Percentiles rank a stretch among this genome's conserved stretches.
Conservation (phyloP, 331 rosid genomes). For the Pyracantha coccinea region DNA sequence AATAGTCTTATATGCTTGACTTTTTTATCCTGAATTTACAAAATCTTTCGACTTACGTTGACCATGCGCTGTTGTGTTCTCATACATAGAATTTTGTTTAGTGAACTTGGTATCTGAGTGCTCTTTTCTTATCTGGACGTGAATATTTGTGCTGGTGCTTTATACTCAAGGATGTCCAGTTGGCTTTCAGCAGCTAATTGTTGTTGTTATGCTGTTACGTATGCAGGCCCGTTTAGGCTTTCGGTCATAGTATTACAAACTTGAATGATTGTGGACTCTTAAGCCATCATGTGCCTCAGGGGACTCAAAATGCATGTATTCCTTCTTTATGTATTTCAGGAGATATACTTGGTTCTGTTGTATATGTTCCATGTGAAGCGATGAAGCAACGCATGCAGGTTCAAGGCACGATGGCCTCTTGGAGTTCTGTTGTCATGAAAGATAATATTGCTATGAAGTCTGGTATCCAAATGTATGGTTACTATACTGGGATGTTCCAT, state of each 20-base stretch:
- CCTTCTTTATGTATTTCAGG: constrained; percentile 44
- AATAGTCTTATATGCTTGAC: neutral
- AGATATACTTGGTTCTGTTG: constrained; percentile 87
- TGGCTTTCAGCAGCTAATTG: neutral
- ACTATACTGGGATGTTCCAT: constrained; percentile 78
- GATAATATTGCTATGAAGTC: constrained; percentile 40
- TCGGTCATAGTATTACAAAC: neutral
- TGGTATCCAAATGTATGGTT: constrained; percentile 49
- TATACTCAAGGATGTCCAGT: neutral
- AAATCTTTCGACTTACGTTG: neutral
- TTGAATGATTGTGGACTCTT: neutral
- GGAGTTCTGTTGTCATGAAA: constrained; percentile 52
- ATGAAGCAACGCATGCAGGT: constrained; percentile 94
- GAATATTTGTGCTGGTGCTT: constrained; percentile 9
- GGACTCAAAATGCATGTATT: constrained; percentile 14
- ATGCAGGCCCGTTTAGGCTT: neutral
- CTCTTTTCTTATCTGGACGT: neutral
- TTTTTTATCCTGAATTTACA: neutral
- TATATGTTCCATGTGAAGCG: constrained; percentile 94
- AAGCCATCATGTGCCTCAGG: constrained; percentile 14
- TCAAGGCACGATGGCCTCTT: constrained; percentile 71
- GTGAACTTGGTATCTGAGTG: neutral
- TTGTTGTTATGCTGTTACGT: neutral
- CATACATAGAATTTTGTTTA: neutral
- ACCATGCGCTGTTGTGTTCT: neutral